These are phyloP conservation scores for Plectosphaerella plurivora DNA, from an alignment of 2,329 filamentous ascomycete species.

Conservation along the genomic window DNA sequence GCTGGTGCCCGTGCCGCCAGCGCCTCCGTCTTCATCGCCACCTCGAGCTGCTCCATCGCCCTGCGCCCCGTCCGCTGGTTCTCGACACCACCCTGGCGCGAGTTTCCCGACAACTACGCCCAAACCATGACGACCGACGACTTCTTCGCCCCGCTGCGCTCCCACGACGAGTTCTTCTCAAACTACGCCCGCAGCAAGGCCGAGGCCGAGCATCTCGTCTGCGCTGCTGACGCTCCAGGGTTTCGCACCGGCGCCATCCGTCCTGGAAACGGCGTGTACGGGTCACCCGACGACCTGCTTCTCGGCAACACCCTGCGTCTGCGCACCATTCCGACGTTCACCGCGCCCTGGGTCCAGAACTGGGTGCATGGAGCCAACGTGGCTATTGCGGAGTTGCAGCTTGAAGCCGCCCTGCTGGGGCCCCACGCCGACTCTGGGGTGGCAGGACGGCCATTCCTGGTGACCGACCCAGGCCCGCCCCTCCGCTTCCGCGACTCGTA, in stretches of 20 bases:
- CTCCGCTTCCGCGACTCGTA: conserved; percentile 35
- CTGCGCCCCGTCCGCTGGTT: conserved; percentile 37
- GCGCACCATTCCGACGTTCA: conserved; percentile 38
- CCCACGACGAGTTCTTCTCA: conserved; percentile 37
- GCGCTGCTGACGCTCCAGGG: conserved; percentile 29
- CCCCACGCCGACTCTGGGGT: conserved; percentile 24
- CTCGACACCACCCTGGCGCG: conserved; percentile 35
- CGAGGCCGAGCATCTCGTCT: conserved; percentile 45
- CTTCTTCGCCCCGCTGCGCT: conserved; percentile 31
- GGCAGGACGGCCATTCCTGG: conserved; percentile 42
- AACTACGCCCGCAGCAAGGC: conserved; percentile 50
- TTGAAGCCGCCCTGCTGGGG: conserved; percentile 44
- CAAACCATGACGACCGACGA: conserved; percentile 43
- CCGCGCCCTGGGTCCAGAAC: conserved; percentile 39
- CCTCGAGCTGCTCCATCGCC: conserved; percentile 41
- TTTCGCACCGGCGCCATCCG: conserved; percentile 52
- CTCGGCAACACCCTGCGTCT: conserved; percentile 35
- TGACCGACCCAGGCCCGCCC: conserved; percentile 46
- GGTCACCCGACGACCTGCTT: conserved; percentile 37
- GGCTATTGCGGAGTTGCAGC: conserved; percentile 47
- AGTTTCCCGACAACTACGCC: conserved; percentile 29
- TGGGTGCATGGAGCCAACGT: conserved; percentile 48
- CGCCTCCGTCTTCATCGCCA: conserved; percentile 46
- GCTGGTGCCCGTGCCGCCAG: conserved; percentile 38
- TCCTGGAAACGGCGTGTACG: conserved; percentile 50